These are phyloP conservation scores for Hanseniaspora mollemarum DNA, from an alignment of 805 yeast genomes.

Conservation along the genomic window DNA sequence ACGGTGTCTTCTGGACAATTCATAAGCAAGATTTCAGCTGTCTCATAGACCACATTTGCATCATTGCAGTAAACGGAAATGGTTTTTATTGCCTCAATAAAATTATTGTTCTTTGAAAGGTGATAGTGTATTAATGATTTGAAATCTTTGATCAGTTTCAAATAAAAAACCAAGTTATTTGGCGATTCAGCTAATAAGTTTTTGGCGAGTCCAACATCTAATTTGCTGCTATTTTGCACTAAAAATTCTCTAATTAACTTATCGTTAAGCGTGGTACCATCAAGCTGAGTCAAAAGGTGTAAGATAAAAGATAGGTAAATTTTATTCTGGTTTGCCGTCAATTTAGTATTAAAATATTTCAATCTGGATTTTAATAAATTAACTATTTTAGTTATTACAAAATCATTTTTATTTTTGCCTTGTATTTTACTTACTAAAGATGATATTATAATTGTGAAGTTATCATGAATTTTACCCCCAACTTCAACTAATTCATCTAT, in stretches of 20 bases:
- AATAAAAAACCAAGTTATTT: conserved; percentile 53
- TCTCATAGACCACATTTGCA: conserved; percentile 45
- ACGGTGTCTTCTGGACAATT: conserved; percentile 61
- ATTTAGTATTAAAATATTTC: conserved; percentile 12
- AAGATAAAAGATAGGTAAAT: conserved; percentile 31
- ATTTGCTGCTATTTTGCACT: conserved; percentile 27
- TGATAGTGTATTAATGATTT: conserved; percentile 59
- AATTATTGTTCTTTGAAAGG: conserved; percentile 44
- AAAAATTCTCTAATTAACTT: conserved; percentile 16
- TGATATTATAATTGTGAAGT: conserved; percentile 44
- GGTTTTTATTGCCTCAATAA: conserved; percentile 65
- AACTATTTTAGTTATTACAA: conserved; percentile 35
- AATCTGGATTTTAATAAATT: conserved; percentile 18
- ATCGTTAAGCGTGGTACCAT: neutral
- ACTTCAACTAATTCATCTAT: conserved; percentile 40
- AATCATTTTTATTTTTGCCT: conserved; percentile 37
- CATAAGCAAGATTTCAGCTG: conserved; percentile 55
- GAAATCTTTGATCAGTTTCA: conserved; percentile 56
- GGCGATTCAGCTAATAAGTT: conserved; percentile 64
- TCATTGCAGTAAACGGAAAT: conserved; percentile 38
- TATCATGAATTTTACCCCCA: conserved; percentile 36
- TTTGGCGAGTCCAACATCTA: conserved; percentile 45
- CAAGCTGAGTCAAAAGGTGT: conserved; percentile 24
- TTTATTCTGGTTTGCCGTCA: conserved; percentile 25
- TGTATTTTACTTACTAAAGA: conserved; percentile 37